Evolutionary conservation across 2,329 filamentous ascomycete species (phyloP).

Genomic region (Elsinoe australis): DNA sequence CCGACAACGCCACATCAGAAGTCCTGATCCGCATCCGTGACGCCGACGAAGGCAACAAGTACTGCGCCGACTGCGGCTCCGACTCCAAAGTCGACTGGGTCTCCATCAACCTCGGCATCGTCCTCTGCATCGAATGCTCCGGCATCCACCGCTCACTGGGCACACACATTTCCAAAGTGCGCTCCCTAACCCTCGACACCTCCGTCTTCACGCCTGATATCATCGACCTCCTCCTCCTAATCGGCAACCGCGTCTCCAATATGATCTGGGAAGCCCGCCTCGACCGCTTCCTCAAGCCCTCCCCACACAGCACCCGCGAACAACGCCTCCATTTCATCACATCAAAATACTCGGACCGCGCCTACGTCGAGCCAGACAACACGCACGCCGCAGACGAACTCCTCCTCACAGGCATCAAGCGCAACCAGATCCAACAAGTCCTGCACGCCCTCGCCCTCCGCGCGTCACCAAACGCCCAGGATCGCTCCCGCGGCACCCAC

Average conservation of each 20-base stretch:
- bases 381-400: conserved; percentile 68
- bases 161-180: conserved; percentile 78
- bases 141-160: conserved; percentile 93
- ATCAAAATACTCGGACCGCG: conserved; percentile 80
- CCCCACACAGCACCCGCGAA: conserved; percentile 71
- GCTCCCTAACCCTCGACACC: conserved; percentile 89
- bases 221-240: conserved; percentile 80
- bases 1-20: conserved; percentile 69
- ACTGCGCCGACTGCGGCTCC: conserved; percentile 91
- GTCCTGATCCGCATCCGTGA: conserved; percentile 81
- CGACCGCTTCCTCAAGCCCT: conserved; percentile 65
- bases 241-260: conserved; percentile 92
- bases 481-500: conserved; percentile 81
- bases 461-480: conserved; percentile 78
- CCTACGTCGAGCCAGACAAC: conserved; percentile 68
- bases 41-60: conserved; percentile 83
- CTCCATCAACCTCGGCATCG: conserved; percentile 92
- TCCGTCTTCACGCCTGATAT: conserved; percentile 96
- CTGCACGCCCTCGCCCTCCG: conserved; percentile 80
- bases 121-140: conserved; percentile 95
- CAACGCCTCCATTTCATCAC: conserved; percentile 93
- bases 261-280: conserved; percentile 91
- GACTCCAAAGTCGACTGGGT: conserved; percentile 96
- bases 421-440: conserved; percentile 88
- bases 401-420: conserved; percentile 85